These are phyloP conservation scores for Geotrichum citri-aurantii DNA, from an alignment of 1,139 yeast species.

Conservation along the genomic window DNA sequence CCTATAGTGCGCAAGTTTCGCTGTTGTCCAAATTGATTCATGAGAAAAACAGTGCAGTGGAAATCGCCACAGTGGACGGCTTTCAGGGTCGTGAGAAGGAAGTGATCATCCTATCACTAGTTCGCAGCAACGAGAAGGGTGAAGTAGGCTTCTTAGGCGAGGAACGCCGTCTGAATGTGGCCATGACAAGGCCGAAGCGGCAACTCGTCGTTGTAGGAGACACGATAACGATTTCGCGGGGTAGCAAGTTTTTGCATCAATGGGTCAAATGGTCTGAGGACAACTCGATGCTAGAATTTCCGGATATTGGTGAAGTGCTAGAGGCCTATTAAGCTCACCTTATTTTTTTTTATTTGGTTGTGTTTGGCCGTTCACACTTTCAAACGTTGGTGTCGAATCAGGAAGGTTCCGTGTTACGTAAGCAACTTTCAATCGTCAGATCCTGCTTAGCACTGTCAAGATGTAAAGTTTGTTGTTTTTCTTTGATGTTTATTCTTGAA, in stretches of 20 bases:
- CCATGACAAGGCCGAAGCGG: constrained; percentile 83
- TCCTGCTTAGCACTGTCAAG: background rate
- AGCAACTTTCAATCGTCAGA: background rate
- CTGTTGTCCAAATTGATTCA: constrained; percentile 43
- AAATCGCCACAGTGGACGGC: constrained; percentile 84
- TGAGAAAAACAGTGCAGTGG: constrained; percentile 52
- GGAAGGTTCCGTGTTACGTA: background rate
- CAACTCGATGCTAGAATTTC: constrained; percentile 64
- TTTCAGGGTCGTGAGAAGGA: constrained; percentile 93
- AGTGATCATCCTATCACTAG: constrained; percentile 71
- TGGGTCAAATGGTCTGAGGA: constrained; percentile 76
- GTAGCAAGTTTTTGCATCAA: constrained; percentile 38
- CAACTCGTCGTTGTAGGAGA: constrained; percentile 87
- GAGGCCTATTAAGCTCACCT: constrained; percentile 8
- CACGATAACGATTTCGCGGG: constrained; percentile 48
- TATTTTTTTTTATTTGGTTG: too few relatives aligned
- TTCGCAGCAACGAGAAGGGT: constrained; percentile 59
- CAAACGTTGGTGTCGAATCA: background rate
- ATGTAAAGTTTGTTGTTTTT: background rate
- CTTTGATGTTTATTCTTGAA: background rate
- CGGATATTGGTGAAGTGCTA: constrained; percentile 39
- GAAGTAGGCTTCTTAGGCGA: constrained; percentile 77
- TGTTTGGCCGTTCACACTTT: background rate
- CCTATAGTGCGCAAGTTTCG: constrained; percentile 82
- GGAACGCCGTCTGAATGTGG: constrained; percentile 66